phyloP scores from a whole-genome alignment of 352 stramenopile species.

The Pythium brachiatum region DNA sequence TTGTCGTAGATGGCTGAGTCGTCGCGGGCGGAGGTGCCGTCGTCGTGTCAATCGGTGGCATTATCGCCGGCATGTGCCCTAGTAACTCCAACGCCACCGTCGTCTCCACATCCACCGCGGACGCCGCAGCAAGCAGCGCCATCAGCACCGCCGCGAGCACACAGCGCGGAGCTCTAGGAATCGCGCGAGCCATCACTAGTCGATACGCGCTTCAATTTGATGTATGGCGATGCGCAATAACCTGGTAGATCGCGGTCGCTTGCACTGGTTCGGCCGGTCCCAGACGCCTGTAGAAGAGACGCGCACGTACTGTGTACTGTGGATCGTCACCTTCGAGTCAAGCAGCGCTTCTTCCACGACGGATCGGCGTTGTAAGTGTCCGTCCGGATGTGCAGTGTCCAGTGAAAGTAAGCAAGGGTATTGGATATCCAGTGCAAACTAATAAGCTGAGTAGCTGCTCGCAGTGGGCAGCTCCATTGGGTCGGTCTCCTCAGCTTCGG shows the following conservation, averaged over 20 bases:
- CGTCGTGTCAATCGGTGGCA: neutral
- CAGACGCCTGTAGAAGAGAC: neutral
- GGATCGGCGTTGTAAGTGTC: no score
- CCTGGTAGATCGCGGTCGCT: neutral
- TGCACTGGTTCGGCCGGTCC: neutral
- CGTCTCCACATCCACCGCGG: neutral
- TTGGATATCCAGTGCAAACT: neutral
- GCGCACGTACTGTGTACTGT: no score
- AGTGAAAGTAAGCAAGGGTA: neutral
- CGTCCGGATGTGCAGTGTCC: no score
- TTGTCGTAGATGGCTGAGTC: no score
- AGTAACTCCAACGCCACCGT: neutral
- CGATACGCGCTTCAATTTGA: neutral
- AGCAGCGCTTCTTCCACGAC: neutral
- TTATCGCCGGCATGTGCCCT: neutral
- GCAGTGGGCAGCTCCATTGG: neutral
- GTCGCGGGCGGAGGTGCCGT: no score
- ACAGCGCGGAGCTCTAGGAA: neutral
- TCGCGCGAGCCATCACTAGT: neutral
- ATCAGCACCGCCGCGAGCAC: neutral
- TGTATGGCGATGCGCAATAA: neutral
- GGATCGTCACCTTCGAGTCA: neutral
- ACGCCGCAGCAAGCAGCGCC: neutral
- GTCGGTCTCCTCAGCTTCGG: neutral
- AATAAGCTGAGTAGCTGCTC: neutral